phyloP scores from a whole-genome alignment of 2,329 filamentous ascomycete genomes.

The Sclerotiophoma versabilis region DNA sequence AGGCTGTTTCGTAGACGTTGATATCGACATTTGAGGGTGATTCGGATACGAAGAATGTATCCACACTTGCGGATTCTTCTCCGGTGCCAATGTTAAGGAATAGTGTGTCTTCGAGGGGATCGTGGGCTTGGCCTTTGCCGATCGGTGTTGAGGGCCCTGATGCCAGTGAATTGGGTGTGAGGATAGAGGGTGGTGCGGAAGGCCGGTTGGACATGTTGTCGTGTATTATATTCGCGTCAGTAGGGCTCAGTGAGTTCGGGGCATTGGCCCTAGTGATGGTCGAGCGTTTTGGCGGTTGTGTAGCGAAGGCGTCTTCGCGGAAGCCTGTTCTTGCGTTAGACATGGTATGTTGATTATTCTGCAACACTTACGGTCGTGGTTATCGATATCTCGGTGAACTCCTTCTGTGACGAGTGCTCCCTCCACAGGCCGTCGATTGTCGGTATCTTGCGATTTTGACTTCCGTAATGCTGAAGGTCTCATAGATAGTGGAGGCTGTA shows the following conservation, averaged over 20 bases:
- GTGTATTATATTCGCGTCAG: slow-evolving; percentile 38
- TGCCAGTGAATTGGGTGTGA: slow-evolving; percentile 22
- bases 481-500: slow-evolving; percentile 64
- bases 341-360: neutral
- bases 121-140: slow-evolving; percentile 66
- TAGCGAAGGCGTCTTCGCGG: slow-evolving; percentile 15
- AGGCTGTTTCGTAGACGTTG: slow-evolving; percentile 88
- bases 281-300: slow-evolving; percentile 11
- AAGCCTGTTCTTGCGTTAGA: slow-evolving; percentile 9
- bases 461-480: slow-evolving; percentile 51
- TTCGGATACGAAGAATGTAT: slow-evolving; percentile 71
- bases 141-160: slow-evolving; percentile 41
- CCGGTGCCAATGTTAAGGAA: slow-evolving; percentile 81
- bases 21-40: slow-evolving; percentile 85
- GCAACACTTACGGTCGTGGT: slow-evolving; percentile 28
- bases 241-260: slow-evolving; percentile 27
- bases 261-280: slow-evolving; percentile 24
- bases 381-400: slow-evolving; percentile 57
- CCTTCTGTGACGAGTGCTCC: slow-evolving; percentile 61
- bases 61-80: slow-evolving; percentile 45
- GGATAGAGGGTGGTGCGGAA: slow-evolving; percentile 28
- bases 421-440: slow-evolving; percentile 60
- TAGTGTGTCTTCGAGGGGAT: slow-evolving; percentile 69
- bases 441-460: slow-evolving; percentile 59
- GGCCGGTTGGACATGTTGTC: slow-evolving; percentile 45